Conservation (phyloP, 306 rosid species). For the Castanea crenata region DNA sequence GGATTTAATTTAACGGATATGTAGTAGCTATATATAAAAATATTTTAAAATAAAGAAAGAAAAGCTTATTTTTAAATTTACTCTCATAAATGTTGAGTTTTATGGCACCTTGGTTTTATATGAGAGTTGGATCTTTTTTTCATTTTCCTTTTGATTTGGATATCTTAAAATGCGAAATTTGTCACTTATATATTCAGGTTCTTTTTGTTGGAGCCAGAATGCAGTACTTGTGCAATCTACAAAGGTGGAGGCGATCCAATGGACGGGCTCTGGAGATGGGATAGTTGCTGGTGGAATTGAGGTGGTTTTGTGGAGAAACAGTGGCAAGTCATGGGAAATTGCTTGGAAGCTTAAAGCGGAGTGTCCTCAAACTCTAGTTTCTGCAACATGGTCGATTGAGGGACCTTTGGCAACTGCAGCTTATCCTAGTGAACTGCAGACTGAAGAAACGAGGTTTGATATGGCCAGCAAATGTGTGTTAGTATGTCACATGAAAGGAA, state of each 20-base stretch:
- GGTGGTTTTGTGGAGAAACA: constrained; percentile 78
- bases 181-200: constrained; percentile 99
- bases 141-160: constrained; percentile 12
- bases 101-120: not conserved
- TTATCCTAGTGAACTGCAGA: constrained; percentile 35
- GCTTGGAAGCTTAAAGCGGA: constrained; percentile 85
- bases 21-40: too few relatives aligned
- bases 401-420: constrained; percentile 79
- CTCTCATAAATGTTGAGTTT: too few relatives aligned
- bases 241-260: constrained; percentile 65
- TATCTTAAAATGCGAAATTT: constrained; percentile 51
- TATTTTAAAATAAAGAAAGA: too few relatives aligned
- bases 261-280: constrained; percentile 89
- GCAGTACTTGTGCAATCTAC: constrained; percentile 75
- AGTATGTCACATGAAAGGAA: constrained; percentile 52
- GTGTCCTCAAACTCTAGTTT: constrained; percentile 72
- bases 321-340: constrained; percentile 67
- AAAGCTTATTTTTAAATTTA: too few relatives aligned
- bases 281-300: constrained; percentile 72
- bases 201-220: constrained; percentile 99
- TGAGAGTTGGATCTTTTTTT: not conserved
- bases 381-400: constrained; percentile 74
- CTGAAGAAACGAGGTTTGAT: constrained; percentile 31
- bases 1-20: too few relatives aligned
- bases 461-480: constrained; percentile 52